Base-by-base conservation (phyloP, 1,284 basidiomycete genomes). In the Ceraceosorus guamensis region DNA sequence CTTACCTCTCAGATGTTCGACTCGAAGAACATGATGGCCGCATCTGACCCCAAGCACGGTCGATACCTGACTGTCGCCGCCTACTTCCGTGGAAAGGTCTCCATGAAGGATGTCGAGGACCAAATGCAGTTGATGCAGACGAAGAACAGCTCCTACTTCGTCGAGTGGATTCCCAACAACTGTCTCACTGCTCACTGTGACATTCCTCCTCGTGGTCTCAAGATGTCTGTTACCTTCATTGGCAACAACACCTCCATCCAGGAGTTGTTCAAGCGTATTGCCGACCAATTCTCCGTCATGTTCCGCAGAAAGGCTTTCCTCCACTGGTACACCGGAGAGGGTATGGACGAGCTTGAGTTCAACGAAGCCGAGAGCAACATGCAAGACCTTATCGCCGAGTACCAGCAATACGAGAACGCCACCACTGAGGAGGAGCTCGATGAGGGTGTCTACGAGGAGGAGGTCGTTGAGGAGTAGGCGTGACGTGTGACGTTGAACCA, bases 21-120 rank as follows among this genome's bases (percentile, higher is more conserved):
- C 75, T 88, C 85, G 53, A 83, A 82, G 71, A 89, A 95, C 85
- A 68, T 68, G 66, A 74, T 77, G 76, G 90, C 89, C 71, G 92
- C 92, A 34, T 89, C 87, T 32, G 92, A 96, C 80, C 90, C 89
- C 53, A 83, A 91, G 76, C 88, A 95, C 74, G 93, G 95, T 69
- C 57, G 89, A 67, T 92, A 90, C 77, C 79, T 77, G 51, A 78
- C 89, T 81, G 89, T 96, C 63, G 91, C 91, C 34, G 91, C 91
- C 65, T 87, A 95, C 78, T 99, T 95, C 89, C 89, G 95, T 79
- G 93, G 93, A 73, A 92, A 92, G 80, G 91, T 96, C 59, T 90
- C 91, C 35, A 95, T 96, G 91, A 93, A 92, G 81, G 93, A 98
- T 77, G 89, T 97, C 60, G 92, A 98, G 81, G 93, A 97, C 63